These are phyloP conservation scores for Pelargonium citronellum DNA, from an alignment of 441 rosid genomes.

Conservation along the genomic window DNA sequence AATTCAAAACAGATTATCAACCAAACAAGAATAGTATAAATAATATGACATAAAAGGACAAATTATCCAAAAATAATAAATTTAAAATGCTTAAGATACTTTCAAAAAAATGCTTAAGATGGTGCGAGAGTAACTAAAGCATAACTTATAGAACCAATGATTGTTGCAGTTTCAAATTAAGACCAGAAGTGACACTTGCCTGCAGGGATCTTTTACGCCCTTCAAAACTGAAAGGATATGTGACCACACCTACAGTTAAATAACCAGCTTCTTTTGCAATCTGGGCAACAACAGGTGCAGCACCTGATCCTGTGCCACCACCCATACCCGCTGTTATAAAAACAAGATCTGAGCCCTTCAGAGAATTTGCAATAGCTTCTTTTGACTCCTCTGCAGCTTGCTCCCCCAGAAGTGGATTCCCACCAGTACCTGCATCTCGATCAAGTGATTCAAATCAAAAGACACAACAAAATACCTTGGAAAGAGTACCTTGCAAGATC, in stretches of 20 bases:
- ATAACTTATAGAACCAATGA: not conserved
- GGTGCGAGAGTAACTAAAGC: not conserved
- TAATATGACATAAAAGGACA: not conserved
- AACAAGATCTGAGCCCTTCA: slow-evolving; percentile 96
- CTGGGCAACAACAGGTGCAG: slow-evolving; percentile 98
- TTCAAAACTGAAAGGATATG: slow-evolving; percentile 97
- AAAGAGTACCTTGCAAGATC: not conserved
- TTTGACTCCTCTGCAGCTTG: slow-evolving; percentile 96
- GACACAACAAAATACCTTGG: slow-evolving; percentile 6
- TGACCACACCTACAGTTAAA: slow-evolving; percentile 94
- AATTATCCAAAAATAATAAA: not conserved
- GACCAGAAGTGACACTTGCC: slow-evolving; percentile 35
- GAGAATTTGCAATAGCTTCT: slow-evolving; percentile 78
- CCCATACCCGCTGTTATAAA: slow-evolving; percentile 98
- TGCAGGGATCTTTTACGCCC: slow-evolving; percentile 92
- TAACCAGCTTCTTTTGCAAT: slow-evolving; percentile 87
- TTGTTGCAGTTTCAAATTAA: slow-evolving; percentile 1
- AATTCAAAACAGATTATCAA: not conserved
- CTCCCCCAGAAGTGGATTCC: slow-evolving; percentile 84
- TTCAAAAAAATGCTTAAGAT: not conserved
- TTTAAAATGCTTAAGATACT: no score
- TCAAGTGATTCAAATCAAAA: slow-evolving; percentile 17
- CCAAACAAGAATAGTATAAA: not conserved
- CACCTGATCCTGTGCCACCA: slow-evolving; percentile 99
- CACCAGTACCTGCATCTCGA: slow-evolving; percentile 71